Percentiles rank a stretch among this genome's conserved stretches.
Evolutionary conservation across 768 basidiomycete species (phyloP).

Genomic region (Leccinum arenicola): DNA sequence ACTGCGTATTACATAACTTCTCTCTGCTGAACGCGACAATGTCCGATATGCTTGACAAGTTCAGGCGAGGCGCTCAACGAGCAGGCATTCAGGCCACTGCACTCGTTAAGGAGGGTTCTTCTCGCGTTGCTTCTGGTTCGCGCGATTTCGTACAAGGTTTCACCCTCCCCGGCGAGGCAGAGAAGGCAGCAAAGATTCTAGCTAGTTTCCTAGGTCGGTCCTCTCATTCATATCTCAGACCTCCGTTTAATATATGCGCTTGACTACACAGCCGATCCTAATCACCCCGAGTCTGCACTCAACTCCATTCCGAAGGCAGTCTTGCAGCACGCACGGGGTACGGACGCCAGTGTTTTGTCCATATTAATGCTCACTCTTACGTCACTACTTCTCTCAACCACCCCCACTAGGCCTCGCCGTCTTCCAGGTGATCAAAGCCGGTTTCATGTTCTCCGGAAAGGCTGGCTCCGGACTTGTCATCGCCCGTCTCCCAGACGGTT

Average conservation of each 20-base stretch:
- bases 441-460: constrained; percentile 94
- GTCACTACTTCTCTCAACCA: neutral
- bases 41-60: constrained; percentile 71
- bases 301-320: constrained; percentile 94
- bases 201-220: constrained; percentile 82
- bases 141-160: constrained; percentile 82
- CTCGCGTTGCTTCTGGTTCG: constrained; percentile 70
- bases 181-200: constrained; percentile 91
- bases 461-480: constrained; percentile 93
- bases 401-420: constrained; percentile 79
- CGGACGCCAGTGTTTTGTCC: constrained; percentile 9
- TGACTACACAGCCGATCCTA: constrained; percentile 71
- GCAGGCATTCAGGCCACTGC: constrained; percentile 79
- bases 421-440: constrained; percentile 91
- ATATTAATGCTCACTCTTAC: neutral
- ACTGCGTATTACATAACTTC: constrained; percentile 18
- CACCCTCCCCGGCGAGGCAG: constrained; percentile 86
- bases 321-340: constrained; percentile 84
- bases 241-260: neutral
- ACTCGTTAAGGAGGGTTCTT: constrained; percentile 64
- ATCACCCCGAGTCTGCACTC: constrained; percentile 83
- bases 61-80: constrained; percentile 75
- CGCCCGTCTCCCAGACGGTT: constrained; percentile 89
- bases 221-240: neutral
- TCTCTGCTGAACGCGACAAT: constrained; percentile 25